Conservation (phyloP, 768 basidiomycete genomes). For the Psilocybe sp. region DNA sequence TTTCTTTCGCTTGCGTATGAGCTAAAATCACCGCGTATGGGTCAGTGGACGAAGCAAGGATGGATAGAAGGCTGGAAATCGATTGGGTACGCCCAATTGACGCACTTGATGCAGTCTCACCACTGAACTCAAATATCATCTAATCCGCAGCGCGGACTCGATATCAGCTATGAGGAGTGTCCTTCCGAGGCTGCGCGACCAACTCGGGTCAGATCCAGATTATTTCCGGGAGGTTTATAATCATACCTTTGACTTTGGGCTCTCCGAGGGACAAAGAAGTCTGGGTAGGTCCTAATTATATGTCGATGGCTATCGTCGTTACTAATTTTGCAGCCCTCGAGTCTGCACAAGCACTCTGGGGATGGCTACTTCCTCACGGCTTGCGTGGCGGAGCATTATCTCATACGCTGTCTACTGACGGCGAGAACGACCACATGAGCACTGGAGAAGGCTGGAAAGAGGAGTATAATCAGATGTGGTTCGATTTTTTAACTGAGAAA, state of each 20-base stretch:
- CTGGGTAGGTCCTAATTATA: constrained; percentile 47
- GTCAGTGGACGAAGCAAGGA: constrained; percentile 64
- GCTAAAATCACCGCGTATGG: constrained; percentile 71
- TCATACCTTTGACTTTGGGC: constrained; percentile 79
- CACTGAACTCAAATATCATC: background rate
- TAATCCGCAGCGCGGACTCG: constrained; percentile 55
- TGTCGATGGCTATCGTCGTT: background rate
- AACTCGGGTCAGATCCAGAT: constrained; percentile 57
- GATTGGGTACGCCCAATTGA: constrained; percentile 50
- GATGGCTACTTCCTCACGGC: constrained; percentile 71
- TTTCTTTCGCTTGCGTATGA: constrained; percentile 81
- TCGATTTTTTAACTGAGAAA: constrained; percentile 66
- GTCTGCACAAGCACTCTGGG: constrained; percentile 75
- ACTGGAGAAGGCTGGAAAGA: constrained; percentile 57
- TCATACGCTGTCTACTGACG: constrained; percentile 31
- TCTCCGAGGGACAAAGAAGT: constrained; percentile 74
- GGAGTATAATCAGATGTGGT: constrained; percentile 71
- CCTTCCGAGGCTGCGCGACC: constrained; percentile 52
- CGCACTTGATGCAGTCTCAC: background rate
- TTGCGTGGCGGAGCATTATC: constrained; percentile 63
- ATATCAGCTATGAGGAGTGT: constrained; percentile 56
- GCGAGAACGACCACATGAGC: constrained; percentile 47
- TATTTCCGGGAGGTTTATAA: constrained; percentile 81
- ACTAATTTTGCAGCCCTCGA: constrained; percentile 48
- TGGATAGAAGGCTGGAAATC: constrained; percentile 84